Evolutionary conservation across 768 basidiomycete species (phyloP).

Genomic region (Rickenella mellea): DNA sequence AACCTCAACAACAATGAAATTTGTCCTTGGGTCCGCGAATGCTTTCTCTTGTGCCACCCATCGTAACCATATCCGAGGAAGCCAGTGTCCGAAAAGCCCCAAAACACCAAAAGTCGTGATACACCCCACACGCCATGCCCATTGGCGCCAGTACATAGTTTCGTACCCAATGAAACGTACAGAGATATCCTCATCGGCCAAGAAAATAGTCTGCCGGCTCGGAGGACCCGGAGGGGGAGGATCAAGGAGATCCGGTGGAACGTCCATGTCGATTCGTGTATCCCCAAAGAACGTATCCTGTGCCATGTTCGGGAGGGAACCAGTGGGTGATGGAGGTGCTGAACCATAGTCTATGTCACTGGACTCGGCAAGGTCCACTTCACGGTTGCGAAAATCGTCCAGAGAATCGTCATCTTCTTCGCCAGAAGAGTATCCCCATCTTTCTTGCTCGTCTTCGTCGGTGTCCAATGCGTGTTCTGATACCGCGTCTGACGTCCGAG

Average conservation of each 20-base stretch:
- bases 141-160: slow-evolving; percentile 46
- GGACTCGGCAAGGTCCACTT: slow-evolving; percentile 26
- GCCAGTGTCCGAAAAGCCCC: slow-evolving; percentile 84
- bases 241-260: slow-evolving; percentile 46
- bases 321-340: slow-evolving; percentile 50
- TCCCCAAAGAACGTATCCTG: slow-evolving; percentile 78
- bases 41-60: slow-evolving; percentile 79
- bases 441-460: slow-evolving; percentile 51
- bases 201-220: slow-evolving; percentile 76
- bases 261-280: slow-evolving; percentile 73
- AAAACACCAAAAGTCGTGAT: slow-evolving; percentile 62
- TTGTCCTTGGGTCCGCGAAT: slow-evolving; percentile 60
- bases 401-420: slow-evolving; percentile 57
- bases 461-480: slow-evolving; percentile 50
- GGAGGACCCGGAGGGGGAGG: slow-evolving; percentile 77
- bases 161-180: slow-evolving; percentile 85
- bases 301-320: slow-evolving; percentile 55
- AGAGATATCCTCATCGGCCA: slow-evolving; percentile 84
- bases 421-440: slow-evolving; percentile 91
- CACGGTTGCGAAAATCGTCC: slow-evolving; percentile 22
- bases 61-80: slow-evolving; percentile 83
- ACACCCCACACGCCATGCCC: slow-evolving; percentile 66
- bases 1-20: slow-evolving; percentile 88
- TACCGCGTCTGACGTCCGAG: slow-evolving; percentile 40
- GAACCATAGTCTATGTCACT: slow-evolving; percentile 68